Base-by-base conservation (phyloP, 306 rosid species). In the Vigna reflexopilosa region DNA sequence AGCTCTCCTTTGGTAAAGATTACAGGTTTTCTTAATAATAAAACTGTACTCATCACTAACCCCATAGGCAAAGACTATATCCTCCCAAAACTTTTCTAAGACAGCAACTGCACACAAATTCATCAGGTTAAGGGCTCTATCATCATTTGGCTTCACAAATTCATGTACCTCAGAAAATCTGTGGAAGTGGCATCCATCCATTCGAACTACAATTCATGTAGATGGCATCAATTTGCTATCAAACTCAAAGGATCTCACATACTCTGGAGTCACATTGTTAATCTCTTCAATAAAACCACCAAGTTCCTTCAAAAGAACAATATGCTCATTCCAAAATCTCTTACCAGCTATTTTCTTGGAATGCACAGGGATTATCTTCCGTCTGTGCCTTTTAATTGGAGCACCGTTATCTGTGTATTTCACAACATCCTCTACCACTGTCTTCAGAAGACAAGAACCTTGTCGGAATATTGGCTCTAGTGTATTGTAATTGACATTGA, bases 131-230 rank as follows among this genome's bases (percentile, higher is more conserved):
- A 92, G 87, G 77, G 97, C 97, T 62, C 82, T 84, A 76, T 81
- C 93, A 79, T 92, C 98, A 83, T 92, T 94, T 7, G 96, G 98
- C 86, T 94, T 91, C 85, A 84, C 90, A 84, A 94, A 94, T 79
- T 83, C 90, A 70, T 91, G 94, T 76, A 77, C 62, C 49, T 92
- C 94, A 14, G 93, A 79, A 83, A 94, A 92, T 86, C 82, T 89
- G 80, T 94, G 97, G 86, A 94, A 92, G 78, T 89, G 96, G 80
- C 97, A 94, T 17, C 97, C 97, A 79, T 92, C 97, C 65, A 94
- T 67, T 84, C 97, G 78, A 82, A 90, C 80, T 7, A 85, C 91
- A 57, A 90, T 79, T 93, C 98, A 94, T 9, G 97, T 90, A 40
- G 82, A 85, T 1, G 89, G 97, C 87, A 91, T 85, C 86, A 94